These are phyloP conservation scores for Coprinopsis cinerea DNA, from an alignment of 768 basidiomycete genomes.

Conservation along the genomic window DNA sequence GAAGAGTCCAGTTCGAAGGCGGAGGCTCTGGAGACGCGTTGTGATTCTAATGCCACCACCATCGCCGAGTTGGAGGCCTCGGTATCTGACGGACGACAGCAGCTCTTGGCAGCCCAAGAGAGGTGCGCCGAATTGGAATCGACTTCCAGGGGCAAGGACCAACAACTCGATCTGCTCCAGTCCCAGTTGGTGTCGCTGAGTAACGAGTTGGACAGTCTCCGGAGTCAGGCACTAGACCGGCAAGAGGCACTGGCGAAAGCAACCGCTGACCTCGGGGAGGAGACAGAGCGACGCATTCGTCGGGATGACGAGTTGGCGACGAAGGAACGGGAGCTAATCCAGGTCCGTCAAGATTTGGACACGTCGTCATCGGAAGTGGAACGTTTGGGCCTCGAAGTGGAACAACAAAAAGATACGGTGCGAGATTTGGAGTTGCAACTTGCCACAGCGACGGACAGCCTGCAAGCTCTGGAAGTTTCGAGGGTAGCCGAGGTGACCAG, in stretches of 20 bases:
- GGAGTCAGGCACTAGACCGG: neutral
- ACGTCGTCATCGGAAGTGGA: neutral
- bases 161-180: neutral
- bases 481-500: neutral
- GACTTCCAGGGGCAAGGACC: neutral
- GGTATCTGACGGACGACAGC: neutral
- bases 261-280: neutral
- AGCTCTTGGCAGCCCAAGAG: neutral
- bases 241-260: neutral
- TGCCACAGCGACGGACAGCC: neutral
- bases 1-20: neutral
- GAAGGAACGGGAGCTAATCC: neutral
- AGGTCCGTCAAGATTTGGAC: neutral
- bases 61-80: neutral
- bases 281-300: neutral
- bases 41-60: neutral
- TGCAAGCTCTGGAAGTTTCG: neutral
- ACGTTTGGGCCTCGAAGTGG: neutral
- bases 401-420: neutral
- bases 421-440: neutral
- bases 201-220: neutral
- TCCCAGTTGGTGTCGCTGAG: neutral
- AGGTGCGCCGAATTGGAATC: neutral
- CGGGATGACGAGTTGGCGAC: neutral
- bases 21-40: neutral